A percentile compares a stretch with the other conserved stretches of the same genome.
Conservation (phyloP, 1,284 basidiomycete genomes). For the Ceratobasidium theobromae region DNA sequence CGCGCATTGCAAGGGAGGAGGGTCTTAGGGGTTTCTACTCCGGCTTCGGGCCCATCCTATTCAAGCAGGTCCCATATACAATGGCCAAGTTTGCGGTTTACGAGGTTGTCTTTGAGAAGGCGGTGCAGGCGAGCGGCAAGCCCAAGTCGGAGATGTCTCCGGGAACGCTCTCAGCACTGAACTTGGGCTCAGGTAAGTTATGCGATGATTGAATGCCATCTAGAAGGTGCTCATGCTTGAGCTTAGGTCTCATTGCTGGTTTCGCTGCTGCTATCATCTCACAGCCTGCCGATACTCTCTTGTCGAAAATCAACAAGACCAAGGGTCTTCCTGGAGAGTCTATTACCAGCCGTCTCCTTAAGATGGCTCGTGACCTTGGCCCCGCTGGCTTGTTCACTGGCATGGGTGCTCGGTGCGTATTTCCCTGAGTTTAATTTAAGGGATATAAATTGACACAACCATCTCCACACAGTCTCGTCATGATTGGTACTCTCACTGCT, state of each 20-base stretch:
- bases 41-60: slow-evolving; percentile 58
- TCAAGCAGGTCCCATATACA: slow-evolving; percentile 55
- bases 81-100: slow-evolving; percentile 56
- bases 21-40: slow-evolving; percentile 53
- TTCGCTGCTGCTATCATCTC: slow-evolving; percentile 59
- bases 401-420: slow-evolving; percentile 43
- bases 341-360: slow-evolving; percentile 49
- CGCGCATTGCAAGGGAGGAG: slow-evolving; percentile 53
- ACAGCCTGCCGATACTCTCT: slow-evolving; percentile 56
- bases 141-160: slow-evolving; percentile 48
- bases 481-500: slow-evolving; percentile 56
- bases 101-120: slow-evolving; percentile 50
- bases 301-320: slow-evolving; percentile 60
- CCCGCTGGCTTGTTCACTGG: slow-evolving; percentile 54
- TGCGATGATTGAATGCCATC: slow-evolving; percentile 30
- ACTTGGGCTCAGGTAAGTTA: slow-evolving; percentile 44
- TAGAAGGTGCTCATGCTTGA: not conserved
- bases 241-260: slow-evolving; percentile 52
- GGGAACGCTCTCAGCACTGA: slow-evolving; percentile 45
- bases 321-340: slow-evolving; percentile 55
- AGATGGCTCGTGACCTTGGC: slow-evolving; percentile 51
- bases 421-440: not conserved
- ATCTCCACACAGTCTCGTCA: slow-evolving; percentile 46
- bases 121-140: slow-evolving; percentile 49
- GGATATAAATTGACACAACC: not conserved